Percentiles rank a stretch among this genome's conserved stretches.
Evolutionary conservation across 441 rosid genomes (phyloP).

Genomic region (Populus hybrid): DNA sequence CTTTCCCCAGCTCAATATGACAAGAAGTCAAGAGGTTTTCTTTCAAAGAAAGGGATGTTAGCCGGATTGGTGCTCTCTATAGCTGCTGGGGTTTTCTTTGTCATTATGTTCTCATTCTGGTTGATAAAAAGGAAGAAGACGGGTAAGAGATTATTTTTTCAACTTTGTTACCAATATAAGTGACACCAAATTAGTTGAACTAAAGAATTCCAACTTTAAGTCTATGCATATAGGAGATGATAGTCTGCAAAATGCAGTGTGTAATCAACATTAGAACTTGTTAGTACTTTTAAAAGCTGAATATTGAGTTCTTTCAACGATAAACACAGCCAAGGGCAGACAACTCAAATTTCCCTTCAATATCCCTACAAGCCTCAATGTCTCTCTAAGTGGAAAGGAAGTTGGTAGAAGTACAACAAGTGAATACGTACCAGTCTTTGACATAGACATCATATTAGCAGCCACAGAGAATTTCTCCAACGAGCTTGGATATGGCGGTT

Average conservation of each 20-base stretch:
- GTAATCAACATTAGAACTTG: too few relatives aligned
- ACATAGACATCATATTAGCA: conserved; percentile 5
- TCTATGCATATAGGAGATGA: too few relatives aligned
- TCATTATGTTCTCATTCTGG: neutral
- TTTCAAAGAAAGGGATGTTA: neutral
- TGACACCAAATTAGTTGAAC: neutral
- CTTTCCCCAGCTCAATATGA: neutral
- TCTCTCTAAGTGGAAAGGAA: neutral
- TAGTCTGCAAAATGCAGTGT: too few relatives aligned
- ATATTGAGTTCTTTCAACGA: neutral
- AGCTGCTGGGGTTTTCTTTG: neutral
- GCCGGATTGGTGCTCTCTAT: neutral
- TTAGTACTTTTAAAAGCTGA: too few relatives aligned
- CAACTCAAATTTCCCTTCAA: neutral
- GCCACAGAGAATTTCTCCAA: conserved; percentile 26
- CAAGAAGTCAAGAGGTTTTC: neutral
- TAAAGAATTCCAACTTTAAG: neutral
- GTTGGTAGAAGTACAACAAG: neutral
- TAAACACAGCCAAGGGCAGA: neutral
- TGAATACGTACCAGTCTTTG: neutral
- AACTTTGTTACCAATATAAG: too few relatives aligned
- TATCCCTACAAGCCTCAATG: too few relatives aligned
- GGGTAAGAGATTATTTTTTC: neutral
- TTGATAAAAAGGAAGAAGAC: neutral
- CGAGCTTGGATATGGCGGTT: conserved; percentile 37